Evolutionary conservation across 2,329 filamentous ascomycete species (phyloP).

Genomic region (Septoria petroselini): DNA sequence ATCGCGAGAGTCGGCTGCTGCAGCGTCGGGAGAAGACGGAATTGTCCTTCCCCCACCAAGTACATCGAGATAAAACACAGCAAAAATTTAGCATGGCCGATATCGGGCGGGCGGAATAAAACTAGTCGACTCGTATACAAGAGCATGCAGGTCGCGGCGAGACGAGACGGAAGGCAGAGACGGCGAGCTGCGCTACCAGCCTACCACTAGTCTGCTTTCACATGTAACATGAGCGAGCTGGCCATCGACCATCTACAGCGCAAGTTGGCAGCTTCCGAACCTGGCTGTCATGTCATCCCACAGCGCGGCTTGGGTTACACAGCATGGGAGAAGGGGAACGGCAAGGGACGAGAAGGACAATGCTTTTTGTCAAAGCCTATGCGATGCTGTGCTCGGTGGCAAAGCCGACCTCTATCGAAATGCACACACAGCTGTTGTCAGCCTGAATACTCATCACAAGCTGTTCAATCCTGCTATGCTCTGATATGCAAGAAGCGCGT

Average conservation of each 20-base stretch:
- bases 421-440: slow-evolving; percentile 4
- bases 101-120: slow-evolving; percentile 2
- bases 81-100: slow-evolving; percentile 10
- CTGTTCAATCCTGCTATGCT: slow-evolving; percentile 4
- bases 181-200: slow-evolving; percentile 5
- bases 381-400: slow-evolving; percentile 7
- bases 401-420: background rate
- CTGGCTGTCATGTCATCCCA: no score
- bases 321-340: background rate
- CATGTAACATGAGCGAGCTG: slow-evolving; percentile 14
- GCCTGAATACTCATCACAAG: slow-evolving; percentile 11
- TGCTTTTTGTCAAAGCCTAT: slow-evolving; percentile 5
- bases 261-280: background rate
- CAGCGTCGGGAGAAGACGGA: slow-evolving; percentile 14
- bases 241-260: background rate
- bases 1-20: background rate
- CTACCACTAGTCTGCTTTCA: slow-evolving; percentile 1
- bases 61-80: no score
- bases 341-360: background rate
- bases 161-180: slow-evolving; percentile 4
- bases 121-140: slow-evolving; percentile 3
- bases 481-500: slow-evolving; percentile 11
- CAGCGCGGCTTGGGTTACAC: no score
- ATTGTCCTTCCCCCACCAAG: background rate
- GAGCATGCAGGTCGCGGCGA: background rate